Evolutionary conservation across 225 moss, liverwort and hornwort genomes (phyloP).

Genomic region (Thuidium tamariscinum): DNA sequence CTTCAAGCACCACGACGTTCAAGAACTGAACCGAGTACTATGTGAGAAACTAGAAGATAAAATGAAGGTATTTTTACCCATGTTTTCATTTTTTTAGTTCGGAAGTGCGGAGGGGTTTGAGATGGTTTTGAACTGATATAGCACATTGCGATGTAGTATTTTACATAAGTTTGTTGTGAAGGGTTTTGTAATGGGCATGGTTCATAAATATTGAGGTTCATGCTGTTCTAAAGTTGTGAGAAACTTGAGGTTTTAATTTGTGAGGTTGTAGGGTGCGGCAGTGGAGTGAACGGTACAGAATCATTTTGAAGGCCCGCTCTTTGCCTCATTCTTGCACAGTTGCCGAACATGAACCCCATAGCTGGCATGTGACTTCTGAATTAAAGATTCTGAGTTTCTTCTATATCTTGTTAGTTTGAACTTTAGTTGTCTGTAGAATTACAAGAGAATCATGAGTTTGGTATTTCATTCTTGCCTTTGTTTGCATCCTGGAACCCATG

Average conservation of each 20-base stretch:
- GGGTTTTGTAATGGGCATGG: neutral
- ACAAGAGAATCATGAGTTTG: neutral
- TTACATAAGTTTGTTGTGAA: neutral
- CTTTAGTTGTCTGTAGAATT: neutral
- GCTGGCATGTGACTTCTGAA: neutral
- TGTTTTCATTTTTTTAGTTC: neutral
- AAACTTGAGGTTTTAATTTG: neutral
- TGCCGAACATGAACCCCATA: neutral
- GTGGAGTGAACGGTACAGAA: conserved; percentile 97
- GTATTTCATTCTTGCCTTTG: neutral
- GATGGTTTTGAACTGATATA: neutral
- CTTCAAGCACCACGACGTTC: conserved; percentile 99
- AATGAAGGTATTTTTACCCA: conserved; percentile 60
- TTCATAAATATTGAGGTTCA: neutral
- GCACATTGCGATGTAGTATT: neutral
- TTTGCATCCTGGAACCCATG: too few relatives aligned
- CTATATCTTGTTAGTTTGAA: neutral
- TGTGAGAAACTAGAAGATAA: conserved; percentile 96
- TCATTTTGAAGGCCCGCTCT: conserved; percentile 75
- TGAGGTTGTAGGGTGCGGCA: conserved; percentile 62
- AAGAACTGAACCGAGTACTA: conserved; percentile 88
- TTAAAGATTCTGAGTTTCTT: neutral
- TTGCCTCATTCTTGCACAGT: too few relatives aligned
- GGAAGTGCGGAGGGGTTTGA: neutral
- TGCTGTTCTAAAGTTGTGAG: neutral